Percentiles rank a stretch among this genome's conserved stretches.
These are phyloP conservation scores for Microcyclospora tardicrescens DNA, from an alignment of 2,329 filamentous ascomycete genomes.

Conservation along the genomic window DNA sequence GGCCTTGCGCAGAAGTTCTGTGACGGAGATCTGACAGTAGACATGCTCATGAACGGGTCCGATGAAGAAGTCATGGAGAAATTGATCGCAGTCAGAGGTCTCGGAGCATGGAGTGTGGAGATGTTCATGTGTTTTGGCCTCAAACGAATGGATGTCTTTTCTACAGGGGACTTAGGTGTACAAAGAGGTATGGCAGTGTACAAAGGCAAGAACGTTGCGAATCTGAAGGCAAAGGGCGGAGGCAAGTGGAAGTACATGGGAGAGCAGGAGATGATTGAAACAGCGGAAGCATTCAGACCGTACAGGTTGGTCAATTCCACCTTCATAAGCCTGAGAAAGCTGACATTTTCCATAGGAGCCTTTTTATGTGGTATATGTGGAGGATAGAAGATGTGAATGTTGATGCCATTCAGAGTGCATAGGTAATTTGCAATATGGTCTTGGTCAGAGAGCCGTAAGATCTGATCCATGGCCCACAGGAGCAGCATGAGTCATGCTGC, in stretches of 20 bases:
- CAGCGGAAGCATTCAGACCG: constrained; percentile 66
- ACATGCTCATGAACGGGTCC: constrained; percentile 61
- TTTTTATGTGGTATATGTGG: constrained; percentile 99
- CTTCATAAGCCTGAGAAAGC: not conserved
- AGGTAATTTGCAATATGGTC: not conserved
- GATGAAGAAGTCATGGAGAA: constrained; percentile 78
- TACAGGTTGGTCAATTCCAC: constrained; percentile 46
- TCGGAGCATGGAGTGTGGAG: constrained; percentile 86
- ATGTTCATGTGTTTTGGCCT: constrained; percentile 98
- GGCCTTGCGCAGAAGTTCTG: constrained; percentile 75
- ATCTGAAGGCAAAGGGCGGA: constrained; percentile 63
- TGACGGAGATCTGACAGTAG: constrained; percentile 58
- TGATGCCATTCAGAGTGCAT: constrained; percentile 1
- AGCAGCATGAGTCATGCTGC: too few relatives aligned
- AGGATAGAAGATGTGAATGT: constrained; percentile 23
- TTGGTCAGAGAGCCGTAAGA: too few relatives aligned
- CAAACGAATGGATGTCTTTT: constrained; percentile 89
- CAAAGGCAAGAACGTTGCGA: constrained; percentile 66
- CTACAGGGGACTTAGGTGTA: constrained; percentile 80
- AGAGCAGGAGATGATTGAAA: constrained; percentile 80
- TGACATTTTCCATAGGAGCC: constrained; percentile 40
- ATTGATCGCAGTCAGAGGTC: constrained; percentile 71
- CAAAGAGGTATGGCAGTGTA: constrained; percentile 91
- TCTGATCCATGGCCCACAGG: too few relatives aligned
- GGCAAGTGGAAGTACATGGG: constrained; percentile 98